Conservation (phyloP, 345 rosid species). For the Hibiscus trionum region DNA sequence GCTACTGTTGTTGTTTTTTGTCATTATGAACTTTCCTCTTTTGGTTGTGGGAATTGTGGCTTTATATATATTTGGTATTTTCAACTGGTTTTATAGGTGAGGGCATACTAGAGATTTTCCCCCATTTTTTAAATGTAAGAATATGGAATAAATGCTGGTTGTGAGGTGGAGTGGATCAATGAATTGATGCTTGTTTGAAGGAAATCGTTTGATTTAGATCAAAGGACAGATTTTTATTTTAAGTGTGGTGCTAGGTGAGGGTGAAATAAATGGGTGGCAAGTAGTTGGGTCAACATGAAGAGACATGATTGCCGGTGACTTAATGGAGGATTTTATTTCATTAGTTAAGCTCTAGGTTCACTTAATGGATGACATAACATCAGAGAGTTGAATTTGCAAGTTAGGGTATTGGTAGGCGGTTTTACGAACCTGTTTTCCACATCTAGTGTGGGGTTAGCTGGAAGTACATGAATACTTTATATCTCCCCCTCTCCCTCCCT, state of each 20-base stretch:
- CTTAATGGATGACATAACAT: no score
- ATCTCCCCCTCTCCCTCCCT: no score
- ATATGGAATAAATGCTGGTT: conserved; percentile 36
- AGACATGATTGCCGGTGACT: not conserved
- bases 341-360: no score
- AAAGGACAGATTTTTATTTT: conserved; percentile 1
- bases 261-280: conserved; percentile 2
- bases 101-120: conserved; percentile 8
- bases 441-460: no score
- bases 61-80: conserved; percentile 5
- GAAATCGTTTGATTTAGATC: not conserved
- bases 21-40: conserved; percentile 34
- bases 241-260: not conserved
- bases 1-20: conserved; percentile 40
- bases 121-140: conserved; percentile 22
- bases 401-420: no score
- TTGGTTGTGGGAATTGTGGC: conserved; percentile 29
- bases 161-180: conserved; percentile 12
- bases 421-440: no score
- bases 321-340: no score
- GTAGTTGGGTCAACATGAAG: conserved; percentile 14
- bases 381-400: no score
- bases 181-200: conserved; percentile 15
- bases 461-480: no score
- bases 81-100: conserved; percentile 9